Evolutionary conservation across 306 rosid species (phyloP), one percentile per base, ranked within the genome.

Genomic region (Vicia faba): DNA sequence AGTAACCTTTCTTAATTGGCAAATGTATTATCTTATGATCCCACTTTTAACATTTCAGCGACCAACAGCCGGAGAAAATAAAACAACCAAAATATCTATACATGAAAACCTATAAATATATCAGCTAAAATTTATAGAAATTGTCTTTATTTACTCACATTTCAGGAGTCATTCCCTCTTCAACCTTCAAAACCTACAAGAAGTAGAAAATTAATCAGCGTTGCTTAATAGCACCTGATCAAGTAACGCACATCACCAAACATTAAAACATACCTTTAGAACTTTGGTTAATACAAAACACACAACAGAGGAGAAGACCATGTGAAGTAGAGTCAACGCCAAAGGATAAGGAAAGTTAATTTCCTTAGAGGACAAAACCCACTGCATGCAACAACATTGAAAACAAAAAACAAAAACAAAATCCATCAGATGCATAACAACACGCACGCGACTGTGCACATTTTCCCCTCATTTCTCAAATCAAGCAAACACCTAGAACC

Each of bases 311-410:
- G 99, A 93, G 84, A 93, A 93, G 84, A 90, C 71, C 99, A 93
- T 93, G 84, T 93, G 99, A 74, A 93, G 95, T 39, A 93, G 90
- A 67, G 99, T 93, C 87, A 93, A 79, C 7, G 91, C 99, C 62
- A 93, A 86, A 74, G 99, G 99, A 81, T 90, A 93, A 15, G 99
- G 99, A 54, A 93, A 93, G 84, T 93, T 90, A 73, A 93, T 88
- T 78, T 90, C 97, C 84, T 93, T 93, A 8, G 99, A 93, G 1
- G 99, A 93, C 86, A 93, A 82, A 70, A 93, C 92, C 97, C 96
- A 93, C 99, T 93, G 95, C 85, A 87, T 33, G 50, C 39, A 60
- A 73, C 73, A 77, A 46, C 44, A 66, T 69, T 36, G 48, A 54
- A 58, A 66, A 40, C 51, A 59, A 19, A 41, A 20, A 20, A 20